A percentile compares a stretch with the other conserved stretches of the same genome.
These are phyloP conservation scores for Penicillium turbatum DNA, from an alignment of 495 filamentous ascomycete species.

Conservation along the genomic window DNA sequence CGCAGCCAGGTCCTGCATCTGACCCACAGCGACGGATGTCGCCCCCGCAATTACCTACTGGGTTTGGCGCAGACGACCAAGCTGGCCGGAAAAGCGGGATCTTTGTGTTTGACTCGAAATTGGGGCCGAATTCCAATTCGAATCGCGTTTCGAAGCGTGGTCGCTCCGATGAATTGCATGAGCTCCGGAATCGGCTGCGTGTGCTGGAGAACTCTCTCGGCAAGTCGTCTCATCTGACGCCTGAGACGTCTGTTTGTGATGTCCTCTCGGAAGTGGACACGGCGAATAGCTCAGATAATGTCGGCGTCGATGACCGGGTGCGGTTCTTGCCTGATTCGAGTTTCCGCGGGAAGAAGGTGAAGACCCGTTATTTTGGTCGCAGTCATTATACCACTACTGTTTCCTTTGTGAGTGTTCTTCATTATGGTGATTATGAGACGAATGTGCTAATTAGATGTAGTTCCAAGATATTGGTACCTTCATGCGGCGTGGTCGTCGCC, in stretches of 20 bases:
- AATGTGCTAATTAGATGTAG: constrained; percentile 27
- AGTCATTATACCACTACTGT: constrained; percentile 43
- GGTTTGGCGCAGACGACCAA: constrained; percentile 9
- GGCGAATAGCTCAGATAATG: constrained; percentile 21
- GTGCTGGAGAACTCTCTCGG: constrained; percentile 29
- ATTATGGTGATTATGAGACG: not conserved
- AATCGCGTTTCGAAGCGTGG: constrained; percentile 29
- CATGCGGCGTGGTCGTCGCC: constrained; percentile 38
- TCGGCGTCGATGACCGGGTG: constrained; percentile 31
- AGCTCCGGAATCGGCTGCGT: constrained; percentile 31
- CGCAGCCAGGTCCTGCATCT: constrained; percentile 14
- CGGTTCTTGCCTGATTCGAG: constrained; percentile 27
- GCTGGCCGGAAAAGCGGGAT: constrained; percentile 23
- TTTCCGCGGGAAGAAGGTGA: constrained; percentile 47
- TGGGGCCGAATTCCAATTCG: constrained; percentile 21
- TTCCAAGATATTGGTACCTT: constrained; percentile 45
- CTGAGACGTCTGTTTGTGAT: constrained; percentile 29
- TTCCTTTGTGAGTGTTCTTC: constrained; percentile 38
- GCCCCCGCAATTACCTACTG: constrained; percentile 14
- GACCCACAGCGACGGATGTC: constrained; percentile 14
- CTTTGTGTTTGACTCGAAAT: constrained; percentile 40
- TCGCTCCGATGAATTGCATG: constrained; percentile 33
- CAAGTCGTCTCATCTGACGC: constrained; percentile 22
- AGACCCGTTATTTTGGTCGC: constrained; percentile 48
- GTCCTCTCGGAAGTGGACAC: constrained; percentile 17